Percentiles rank a stretch among this genome's conserved stretches.
Evolutionary conservation across 192 early-diverging fungal genomes (phyloP).

Genomic region (Coemansia sp.): DNA sequence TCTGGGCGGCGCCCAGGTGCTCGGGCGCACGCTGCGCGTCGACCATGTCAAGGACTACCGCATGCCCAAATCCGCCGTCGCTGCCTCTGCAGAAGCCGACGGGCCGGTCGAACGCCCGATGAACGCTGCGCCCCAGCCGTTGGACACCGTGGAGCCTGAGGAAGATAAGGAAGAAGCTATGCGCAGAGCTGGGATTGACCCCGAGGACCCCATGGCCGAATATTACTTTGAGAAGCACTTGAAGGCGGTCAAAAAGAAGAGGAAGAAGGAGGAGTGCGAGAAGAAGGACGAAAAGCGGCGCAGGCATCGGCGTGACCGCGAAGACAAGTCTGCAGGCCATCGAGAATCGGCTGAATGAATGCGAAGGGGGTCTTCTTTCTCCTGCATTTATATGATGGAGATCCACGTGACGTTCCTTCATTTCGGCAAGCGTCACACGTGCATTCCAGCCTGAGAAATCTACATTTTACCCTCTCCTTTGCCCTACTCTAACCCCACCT

Average conservation of each 20-base stretch:
- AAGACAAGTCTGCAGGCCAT: no score
- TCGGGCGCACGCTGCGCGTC: constrained; percentile 64
- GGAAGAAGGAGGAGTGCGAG: constrained; percentile 35
- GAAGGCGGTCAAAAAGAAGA: constrained; percentile 51
- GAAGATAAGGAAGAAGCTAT: constrained; percentile 37
- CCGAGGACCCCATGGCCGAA: constrained; percentile 71
- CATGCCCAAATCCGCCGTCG: constrained; percentile 47
- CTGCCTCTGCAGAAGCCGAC: constrained; percentile 43
- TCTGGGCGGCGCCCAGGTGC: constrained; percentile 71
- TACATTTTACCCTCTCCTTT: neutral
- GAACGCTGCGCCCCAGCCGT: constrained; percentile 55
- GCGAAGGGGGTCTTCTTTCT: neutral
- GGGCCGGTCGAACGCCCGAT: constrained; percentile 36
- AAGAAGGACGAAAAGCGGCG: constrained; percentile 17
- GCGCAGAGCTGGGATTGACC: constrained; percentile 58
- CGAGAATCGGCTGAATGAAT: neutral
- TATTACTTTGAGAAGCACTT: constrained; percentile 65
- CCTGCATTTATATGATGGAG: neutral
- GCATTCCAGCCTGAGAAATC: no score
- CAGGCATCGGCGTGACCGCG: constrained; percentile 1
- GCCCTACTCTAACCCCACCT: neutral
- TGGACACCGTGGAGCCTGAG: constrained; percentile 23
- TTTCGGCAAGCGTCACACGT: no score
- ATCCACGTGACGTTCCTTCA: neutral
- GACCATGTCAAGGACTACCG: constrained; percentile 71